Conservation (phyloP, 2,329 filamentous ascomycete genomes). For the Neofusicoccum sp. region DNA sequence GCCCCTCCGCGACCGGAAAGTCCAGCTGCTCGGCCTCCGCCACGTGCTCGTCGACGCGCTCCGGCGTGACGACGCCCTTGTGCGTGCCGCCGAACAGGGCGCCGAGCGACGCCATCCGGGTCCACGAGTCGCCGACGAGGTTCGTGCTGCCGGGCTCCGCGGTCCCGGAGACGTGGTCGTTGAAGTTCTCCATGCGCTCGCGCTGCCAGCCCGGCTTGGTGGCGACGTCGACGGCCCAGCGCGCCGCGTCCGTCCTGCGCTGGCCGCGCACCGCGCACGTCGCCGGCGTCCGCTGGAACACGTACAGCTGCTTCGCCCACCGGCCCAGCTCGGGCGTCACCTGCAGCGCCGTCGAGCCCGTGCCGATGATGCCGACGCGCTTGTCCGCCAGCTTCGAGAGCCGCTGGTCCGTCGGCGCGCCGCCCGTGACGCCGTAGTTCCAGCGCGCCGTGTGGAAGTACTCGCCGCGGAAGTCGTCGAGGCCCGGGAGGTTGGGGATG, state of each 20-base stretch:
- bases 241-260: constrained; percentile 40
- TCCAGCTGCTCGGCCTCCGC: constrained; percentile 42
- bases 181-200: constrained; percentile 47
- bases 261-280: constrained; percentile 41
- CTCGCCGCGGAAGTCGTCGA: constrained; percentile 34
- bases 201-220: constrained; percentile 49
- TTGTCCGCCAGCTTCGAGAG: constrained; percentile 21
- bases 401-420: constrained; percentile 28
- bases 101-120: constrained; percentile 34
- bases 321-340: constrained; percentile 28
- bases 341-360: constrained; percentile 30
- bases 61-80: constrained; percentile 23
- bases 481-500: constrained; percentile 33
- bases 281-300: constrained; percentile 33
- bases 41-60: constrained; percentile 36
- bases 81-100: constrained; percentile 38
- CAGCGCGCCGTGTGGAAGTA: constrained; percentile 32
- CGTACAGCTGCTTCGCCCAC: constrained; percentile 23
- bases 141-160: constrained; percentile 31
- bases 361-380: constrained; percentile 28
- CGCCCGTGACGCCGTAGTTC: constrained; percentile 31
- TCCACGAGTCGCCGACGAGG: constrained; percentile 45
- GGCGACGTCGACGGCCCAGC: constrained; percentile 39
- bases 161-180: constrained; percentile 36
- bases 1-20: constrained; percentile 39